phyloP scores from a whole-genome alignment of 2,329 filamentous ascomycete genomes.

The Elsinoe ampelina region DNA sequence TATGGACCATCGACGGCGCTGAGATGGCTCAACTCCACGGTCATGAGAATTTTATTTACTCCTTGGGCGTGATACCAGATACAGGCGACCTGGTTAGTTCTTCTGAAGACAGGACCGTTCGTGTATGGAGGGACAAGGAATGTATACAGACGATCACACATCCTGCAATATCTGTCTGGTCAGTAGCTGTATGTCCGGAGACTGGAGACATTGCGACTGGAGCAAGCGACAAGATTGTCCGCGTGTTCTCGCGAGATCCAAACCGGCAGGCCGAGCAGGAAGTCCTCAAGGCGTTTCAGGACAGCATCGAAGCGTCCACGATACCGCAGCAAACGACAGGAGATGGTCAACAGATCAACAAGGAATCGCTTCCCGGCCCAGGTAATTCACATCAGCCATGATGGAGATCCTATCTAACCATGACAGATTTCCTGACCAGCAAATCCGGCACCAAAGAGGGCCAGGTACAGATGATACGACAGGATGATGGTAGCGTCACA shows the following conservation, averaged over 20 bases:
- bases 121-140: slow-evolving; percentile 72
- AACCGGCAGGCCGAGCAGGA: slow-evolving; percentile 62
- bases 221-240: slow-evolving; percentile 76
- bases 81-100: slow-evolving; percentile 83
- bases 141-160: slow-evolving; percentile 95
- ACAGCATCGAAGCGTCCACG: slow-evolving; percentile 69
- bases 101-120: slow-evolving; percentile 87
- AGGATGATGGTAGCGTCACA: slow-evolving; percentile 70
- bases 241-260: slow-evolving; percentile 68
- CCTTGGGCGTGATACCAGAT: slow-evolving; percentile 59
- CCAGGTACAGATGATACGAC: slow-evolving; percentile 84
- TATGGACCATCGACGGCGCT: slow-evolving; percentile 76
- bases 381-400: slow-evolving; percentile 20
- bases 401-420: neutral
- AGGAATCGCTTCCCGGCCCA: slow-evolving; percentile 80
- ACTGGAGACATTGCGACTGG: slow-evolving; percentile 92
- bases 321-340: slow-evolving; percentile 81
- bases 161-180: slow-evolving; percentile 93
- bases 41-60: slow-evolving; percentile 93
- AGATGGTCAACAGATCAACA: slow-evolving; percentile 59
- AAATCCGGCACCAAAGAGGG: slow-evolving; percentile 92
- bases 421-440: slow-evolving; percentile 61
- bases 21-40: slow-evolving; percentile 70
- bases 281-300: slow-evolving; percentile 61
- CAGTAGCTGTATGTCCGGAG: slow-evolving; percentile 69